Evolutionary conservation across 2,329 filamentous ascomycete genomes (phyloP).

Genomic region (Trichoderma lentiforme): DNA sequence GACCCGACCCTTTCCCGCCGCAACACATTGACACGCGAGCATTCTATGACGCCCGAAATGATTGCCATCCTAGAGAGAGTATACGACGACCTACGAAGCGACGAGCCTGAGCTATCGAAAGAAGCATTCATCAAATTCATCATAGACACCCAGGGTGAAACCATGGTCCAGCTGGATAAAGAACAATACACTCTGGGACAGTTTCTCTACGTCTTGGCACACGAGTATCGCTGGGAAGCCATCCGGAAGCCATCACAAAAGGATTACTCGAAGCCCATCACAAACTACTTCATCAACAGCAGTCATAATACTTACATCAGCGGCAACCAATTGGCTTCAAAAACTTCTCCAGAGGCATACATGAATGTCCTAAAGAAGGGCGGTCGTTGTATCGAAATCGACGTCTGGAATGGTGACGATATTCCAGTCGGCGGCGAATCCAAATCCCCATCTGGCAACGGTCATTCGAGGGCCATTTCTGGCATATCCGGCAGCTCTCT

Average conservation of each 20-base stretch:
- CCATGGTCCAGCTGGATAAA: slow-evolving; percentile 33
- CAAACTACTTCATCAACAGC: slow-evolving; percentile 90
- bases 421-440: slow-evolving; percentile 32
- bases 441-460: slow-evolving; percentile 36
- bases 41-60: slow-evolving; percentile 45
- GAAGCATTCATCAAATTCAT: slow-evolving; percentile 49
- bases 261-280: slow-evolving; percentile 66
- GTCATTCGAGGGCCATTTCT: slow-evolving; percentile 48
- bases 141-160: slow-evolving; percentile 47
- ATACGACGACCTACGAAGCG: slow-evolving; percentile 44
- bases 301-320: slow-evolving; percentile 93
- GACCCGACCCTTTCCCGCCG: slow-evolving; percentile 19
- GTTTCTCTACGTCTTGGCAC: slow-evolving; percentile 50
- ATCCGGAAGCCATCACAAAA: slow-evolving; percentile 44
- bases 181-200: slow-evolving; percentile 45
- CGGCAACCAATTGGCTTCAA: slow-evolving; percentile 79
- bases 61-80: slow-evolving; percentile 46
- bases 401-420: slow-evolving; percentile 80
- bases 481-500: slow-evolving; percentile 46
- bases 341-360: slow-evolving; percentile 75
- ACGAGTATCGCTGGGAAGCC: slow-evolving; percentile 43
- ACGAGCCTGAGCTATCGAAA: slow-evolving; percentile 29
- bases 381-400: slow-evolving; percentile 90
- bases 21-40: slow-evolving; percentile 20
- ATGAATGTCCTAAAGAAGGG: slow-evolving; percentile 70